These are phyloP conservation scores for Oryza rufipogon DNA, from an alignment of 176 grass and related monocot genomes.

Conservation along the genomic window DNA sequence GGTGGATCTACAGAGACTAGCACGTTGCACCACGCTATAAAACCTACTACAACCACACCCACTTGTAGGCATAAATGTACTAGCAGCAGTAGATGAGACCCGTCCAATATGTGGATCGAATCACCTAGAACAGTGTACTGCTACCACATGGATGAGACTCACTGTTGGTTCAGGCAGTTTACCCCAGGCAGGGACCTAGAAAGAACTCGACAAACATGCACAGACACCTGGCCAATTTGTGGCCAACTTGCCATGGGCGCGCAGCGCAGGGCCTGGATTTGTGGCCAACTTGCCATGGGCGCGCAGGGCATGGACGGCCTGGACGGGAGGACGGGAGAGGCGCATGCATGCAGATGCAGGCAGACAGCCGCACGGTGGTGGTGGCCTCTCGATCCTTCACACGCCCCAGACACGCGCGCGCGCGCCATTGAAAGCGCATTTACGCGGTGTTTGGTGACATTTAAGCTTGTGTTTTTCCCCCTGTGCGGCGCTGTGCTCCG, in stretches of 20 bases:
- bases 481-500: not conserved
- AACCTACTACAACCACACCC: not conserved
- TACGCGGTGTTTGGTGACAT: constrained; percentile 10
- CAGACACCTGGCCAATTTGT: not conserved
- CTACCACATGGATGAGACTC: not conserved
- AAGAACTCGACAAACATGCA: not conserved
- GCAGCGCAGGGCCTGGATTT: not conserved
- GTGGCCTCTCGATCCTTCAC: not conserved
- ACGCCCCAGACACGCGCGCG: not conserved
- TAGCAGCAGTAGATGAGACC: not conserved
- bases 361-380: not conserved
- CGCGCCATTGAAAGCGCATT: constrained; percentile 39
- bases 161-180: not conserved
- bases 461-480: not conserved
- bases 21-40: not conserved
- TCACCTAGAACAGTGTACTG: not conserved
- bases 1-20: not conserved
- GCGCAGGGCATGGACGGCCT: not conserved
- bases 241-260: not conserved
- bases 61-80: not conserved
- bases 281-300: not conserved
- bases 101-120: not conserved
- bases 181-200: not conserved
- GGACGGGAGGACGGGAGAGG: too few species aligned
- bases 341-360: not conserved